Conservation (phyloP, 2,329 filamentous ascomycete genomes). For the Calcarisporium arbuscula region DNA sequence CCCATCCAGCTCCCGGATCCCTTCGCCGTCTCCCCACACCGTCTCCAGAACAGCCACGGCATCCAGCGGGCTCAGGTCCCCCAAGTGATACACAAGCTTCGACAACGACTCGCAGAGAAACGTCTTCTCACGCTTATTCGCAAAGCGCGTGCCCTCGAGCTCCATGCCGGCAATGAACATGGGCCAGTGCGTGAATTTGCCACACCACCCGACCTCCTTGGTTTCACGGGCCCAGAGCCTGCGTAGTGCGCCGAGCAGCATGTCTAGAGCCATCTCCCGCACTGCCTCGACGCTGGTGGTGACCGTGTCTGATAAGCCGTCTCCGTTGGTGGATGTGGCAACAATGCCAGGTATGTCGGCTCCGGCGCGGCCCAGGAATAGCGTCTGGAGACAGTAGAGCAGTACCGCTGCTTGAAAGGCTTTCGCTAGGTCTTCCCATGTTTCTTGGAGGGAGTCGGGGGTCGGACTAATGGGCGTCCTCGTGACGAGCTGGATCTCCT, state of each 20-base stretch:
- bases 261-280: too few relatives aligned
- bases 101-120: not conserved
- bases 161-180: conserved; percentile 8
- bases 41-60: not conserved
- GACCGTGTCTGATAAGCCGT: too few relatives aligned
- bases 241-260: not conserved
- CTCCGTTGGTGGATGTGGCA: too few relatives aligned
- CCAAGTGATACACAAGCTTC: not conserved
- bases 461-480: not conserved
- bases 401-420: conserved; percentile 4
- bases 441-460: not conserved
- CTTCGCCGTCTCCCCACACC: too few relatives aligned
- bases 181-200: conserved; percentile 8
- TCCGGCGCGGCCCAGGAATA: conserved; percentile 8
- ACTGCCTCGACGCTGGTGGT: too few relatives aligned
- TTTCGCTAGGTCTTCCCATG: conserved; percentile 4
- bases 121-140: not conserved
- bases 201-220: conserved; percentile 4
- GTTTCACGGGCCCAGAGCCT: conserved; percentile 5
- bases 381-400: conserved; percentile 9
- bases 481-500: not conserved
- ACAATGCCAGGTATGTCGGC: too few relatives aligned
- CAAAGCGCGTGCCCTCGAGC: not conserved
- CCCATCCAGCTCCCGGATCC: too few relatives aligned
- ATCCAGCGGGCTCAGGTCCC: not conserved